Evolutionary conservation across 202 grass and related monocot genomes (phyloP), one percentile per base, ranked within the genome.

Genomic region (Dendrocalamus latiflorus): DNA sequence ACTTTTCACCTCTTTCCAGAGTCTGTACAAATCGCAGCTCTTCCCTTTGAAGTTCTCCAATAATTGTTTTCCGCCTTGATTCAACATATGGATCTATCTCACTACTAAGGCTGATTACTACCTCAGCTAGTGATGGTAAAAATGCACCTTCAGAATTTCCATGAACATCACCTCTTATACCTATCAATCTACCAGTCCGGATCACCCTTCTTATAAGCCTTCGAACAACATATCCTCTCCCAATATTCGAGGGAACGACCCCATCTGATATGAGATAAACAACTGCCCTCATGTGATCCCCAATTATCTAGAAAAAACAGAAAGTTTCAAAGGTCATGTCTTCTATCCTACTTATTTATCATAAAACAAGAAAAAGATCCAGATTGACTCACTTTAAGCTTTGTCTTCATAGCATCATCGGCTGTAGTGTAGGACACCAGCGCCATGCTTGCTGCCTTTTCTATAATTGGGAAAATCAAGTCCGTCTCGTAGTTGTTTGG

Each of bases 181-280:
- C 95, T 80, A 95, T 84, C 89, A 98, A 83, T 77, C 93, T 88
- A 89, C 93, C 80, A 37, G 74, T 95, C 64, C 95, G 85, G 71
- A 98, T 89, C 75, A 98, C 92, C 89, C 95, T 93, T 90, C 95
- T 95, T 87, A 98, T 93, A 81, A 98, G 93, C 83, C 95, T 95
- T 79, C 93, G 83, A 75, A 92, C 95, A 82, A 98, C 91, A 83
- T 98, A 98, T 63, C 95, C 95, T 93, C 95, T 93, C 42, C 95
- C 95, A 70, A 98, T 98, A 91, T 98, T 98, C 44, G 95, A 95
- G 65, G 92, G 95, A 70, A 95, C 65, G 45, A 98, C 89, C 33
- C 92, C 95, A 75, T 98, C 95, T 85, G 92, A 93, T 93, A 98
- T 93, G 57, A 98, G 87, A 91, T 98, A 98, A 91, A 98, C 91